A percentile compares a stretch with the other conserved stretches of the same genome.
Evolutionary conservation across 495 filamentous ascomycete genomes (phyloP).

Genomic region (Echria macrotheca): DNA sequence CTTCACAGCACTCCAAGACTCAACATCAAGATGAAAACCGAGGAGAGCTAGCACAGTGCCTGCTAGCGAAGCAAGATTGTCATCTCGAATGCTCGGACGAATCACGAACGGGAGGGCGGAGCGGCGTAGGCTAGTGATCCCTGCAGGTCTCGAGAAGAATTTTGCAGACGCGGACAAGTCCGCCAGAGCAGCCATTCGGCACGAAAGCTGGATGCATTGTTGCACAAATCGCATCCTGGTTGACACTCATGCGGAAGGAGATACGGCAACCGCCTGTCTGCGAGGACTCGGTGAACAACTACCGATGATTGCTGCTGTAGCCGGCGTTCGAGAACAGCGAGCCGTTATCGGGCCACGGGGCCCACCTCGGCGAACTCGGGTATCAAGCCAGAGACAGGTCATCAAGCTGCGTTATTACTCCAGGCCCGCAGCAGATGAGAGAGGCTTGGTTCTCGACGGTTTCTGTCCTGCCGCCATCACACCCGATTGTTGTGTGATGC

Average conservation of each 20-base stretch:
- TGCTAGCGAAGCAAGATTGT: too few relatives aligned
- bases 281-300: slow-evolving; percentile 7
- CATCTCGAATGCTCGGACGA: background rate
- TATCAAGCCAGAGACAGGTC: background rate
- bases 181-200: slow-evolving; percentile 2
- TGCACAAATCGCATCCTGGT: slow-evolving; percentile 10
- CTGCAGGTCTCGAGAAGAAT: background rate
- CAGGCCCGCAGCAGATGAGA: background rate
- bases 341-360: background rate
- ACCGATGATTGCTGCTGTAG: slow-evolving; percentile 5
- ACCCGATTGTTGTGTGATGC: background rate
- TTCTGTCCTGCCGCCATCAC: background rate
- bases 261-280: slow-evolving; percentile 2
- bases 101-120: background rate
- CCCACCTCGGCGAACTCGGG: slow-evolving; percentile 8
- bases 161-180: slow-evolving; percentile 6
- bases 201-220: slow-evolving; percentile 3
- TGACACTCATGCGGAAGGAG: slow-evolving; percentile 6
- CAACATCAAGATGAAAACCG: too few relatives aligned
- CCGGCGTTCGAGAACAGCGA: background rate
- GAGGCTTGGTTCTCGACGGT: background rate
- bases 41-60: too few relatives aligned
- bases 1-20: too few relatives aligned
- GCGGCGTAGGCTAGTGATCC: slow-evolving; percentile 9
- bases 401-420: background rate